A percentile compares a stretch with the other conserved stretches of the same genome.
Conservation (phyloP, 768 basidiomycete genomes). For the Hemileccinum rubropunctum region DNA sequence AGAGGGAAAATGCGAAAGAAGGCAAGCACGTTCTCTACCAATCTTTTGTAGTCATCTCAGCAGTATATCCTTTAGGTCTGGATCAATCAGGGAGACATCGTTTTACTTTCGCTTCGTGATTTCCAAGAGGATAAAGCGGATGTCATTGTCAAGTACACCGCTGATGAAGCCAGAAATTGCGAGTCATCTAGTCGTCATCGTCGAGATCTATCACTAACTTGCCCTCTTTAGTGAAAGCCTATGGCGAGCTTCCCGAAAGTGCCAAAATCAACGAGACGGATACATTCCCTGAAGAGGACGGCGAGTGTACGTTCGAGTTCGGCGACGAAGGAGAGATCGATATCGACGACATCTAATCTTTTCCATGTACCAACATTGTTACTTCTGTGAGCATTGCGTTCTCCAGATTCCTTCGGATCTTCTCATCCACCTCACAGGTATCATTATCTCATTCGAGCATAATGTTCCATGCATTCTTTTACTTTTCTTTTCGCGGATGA, state of each 20-base stretch:
- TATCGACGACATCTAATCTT: constrained; percentile 79
- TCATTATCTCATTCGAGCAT: constrained; percentile 10
- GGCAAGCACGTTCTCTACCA: constrained; percentile 43
- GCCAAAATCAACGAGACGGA: constrained; percentile 98
- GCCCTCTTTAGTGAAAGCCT: constrained; percentile 74
- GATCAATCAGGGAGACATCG: constrained; percentile 98
- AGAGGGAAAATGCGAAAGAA: constrained; percentile 99
- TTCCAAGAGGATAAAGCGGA: constrained; percentile 99
- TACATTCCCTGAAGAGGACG: constrained; percentile 86
- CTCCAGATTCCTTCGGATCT: not conserved
- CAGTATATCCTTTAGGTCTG: constrained; percentile 64
- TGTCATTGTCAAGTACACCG: constrained; percentile 98
- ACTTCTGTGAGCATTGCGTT: constrained; percentile 15
- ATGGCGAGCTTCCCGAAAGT: constrained; percentile 95
- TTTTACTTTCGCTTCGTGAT: constrained; percentile 90
- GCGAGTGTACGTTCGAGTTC: constrained; percentile 87
- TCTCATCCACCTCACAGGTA: constrained; percentile 10
- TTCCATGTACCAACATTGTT: constrained; percentile 8
- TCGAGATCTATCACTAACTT: constrained; percentile 9
- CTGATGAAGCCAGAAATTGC: constrained; percentile 88
- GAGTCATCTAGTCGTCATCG: constrained; percentile 26
- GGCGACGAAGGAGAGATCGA: constrained; percentile 87
- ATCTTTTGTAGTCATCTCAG: constrained; percentile 1
- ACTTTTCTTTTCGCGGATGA: constrained; percentile 14
- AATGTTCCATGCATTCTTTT: constrained; percentile 8